Conservation (phyloP, 345 rosid species). For the Clarkia xantiana region DNA sequence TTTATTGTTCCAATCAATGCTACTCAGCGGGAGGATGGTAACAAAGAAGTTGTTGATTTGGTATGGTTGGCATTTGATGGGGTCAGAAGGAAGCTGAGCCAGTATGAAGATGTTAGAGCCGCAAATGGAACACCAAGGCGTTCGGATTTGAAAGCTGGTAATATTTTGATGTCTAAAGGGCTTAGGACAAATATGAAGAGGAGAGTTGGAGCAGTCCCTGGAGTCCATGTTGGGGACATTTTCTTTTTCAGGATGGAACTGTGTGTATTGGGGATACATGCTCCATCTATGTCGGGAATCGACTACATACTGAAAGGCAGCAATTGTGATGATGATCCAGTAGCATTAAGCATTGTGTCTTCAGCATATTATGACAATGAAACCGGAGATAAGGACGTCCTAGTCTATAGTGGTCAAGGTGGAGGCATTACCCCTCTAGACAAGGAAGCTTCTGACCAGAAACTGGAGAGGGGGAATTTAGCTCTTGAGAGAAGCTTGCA, state of each 20-base stretch:
- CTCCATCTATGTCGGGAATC: constrained; percentile 72
- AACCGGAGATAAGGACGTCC: constrained; percentile 46
- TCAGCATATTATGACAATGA: constrained; percentile 55
- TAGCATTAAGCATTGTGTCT: constrained; percentile 64
- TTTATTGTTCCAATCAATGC: no score
- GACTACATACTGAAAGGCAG: constrained; percentile 30
- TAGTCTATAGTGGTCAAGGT: no score
- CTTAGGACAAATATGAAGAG: constrained; percentile 52
- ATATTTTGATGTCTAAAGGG: constrained; percentile 47
- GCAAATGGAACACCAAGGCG: constrained; percentile 20
- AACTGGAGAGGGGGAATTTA: constrained; percentile 79
- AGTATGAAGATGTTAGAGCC: constrained; percentile 35
- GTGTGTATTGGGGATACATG: constrained; percentile 62
- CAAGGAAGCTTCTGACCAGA: constrained; percentile 42
- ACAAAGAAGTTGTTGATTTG: constrained; percentile 21
- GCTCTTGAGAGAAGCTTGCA: constrained; percentile 66
- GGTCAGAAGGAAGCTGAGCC: constrained; percentile 39
- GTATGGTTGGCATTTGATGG: constrained; percentile 32
- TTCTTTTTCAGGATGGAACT: constrained; percentile 63
- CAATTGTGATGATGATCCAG: constrained; percentile 39
- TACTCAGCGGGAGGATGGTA: constrained; percentile 13
- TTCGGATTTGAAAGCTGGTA: no score
- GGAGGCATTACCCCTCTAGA: constrained; percentile 26
- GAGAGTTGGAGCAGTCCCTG: constrained; percentile 66
- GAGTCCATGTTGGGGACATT: constrained; percentile 61